Evolutionary conservation across 2,329 filamentous ascomycete species (phyloP).

Genomic region (Fusarium incarnatum): DNA sequence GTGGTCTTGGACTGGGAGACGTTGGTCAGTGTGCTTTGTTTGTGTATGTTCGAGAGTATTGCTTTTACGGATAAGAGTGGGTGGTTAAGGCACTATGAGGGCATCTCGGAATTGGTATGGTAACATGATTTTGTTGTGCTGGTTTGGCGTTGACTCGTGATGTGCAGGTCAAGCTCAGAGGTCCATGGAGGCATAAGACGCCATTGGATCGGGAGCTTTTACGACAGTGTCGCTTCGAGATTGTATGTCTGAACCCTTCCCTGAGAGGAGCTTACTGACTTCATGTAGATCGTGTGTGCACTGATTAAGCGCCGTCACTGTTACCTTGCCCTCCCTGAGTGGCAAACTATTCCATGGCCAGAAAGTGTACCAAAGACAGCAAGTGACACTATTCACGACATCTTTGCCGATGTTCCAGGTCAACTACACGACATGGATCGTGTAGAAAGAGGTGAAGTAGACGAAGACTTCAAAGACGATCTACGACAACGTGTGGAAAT

Average conservation of each 20-base stretch:
- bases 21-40: slow-evolving; percentile 20
- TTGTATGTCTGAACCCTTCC: background rate
- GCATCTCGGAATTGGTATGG: slow-evolving; percentile 9
- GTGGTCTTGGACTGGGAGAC: slow-evolving; percentile 16
- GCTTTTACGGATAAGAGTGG: slow-evolving; percentile 20
- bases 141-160: background rate
- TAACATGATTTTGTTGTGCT: rapidly evolving
- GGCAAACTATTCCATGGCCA: slow-evolving; percentile 1
- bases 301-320: slow-evolving; percentile 12
- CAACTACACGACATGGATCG: slow-evolving; percentile 4
- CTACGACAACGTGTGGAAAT: slow-evolving; percentile 1
- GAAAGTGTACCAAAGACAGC: background rate
- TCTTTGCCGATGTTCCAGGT: slow-evolving; percentile 18
- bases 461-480: background rate
- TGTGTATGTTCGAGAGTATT: slow-evolving; percentile 22
- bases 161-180: slow-evolving; percentile 10
- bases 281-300: background rate
- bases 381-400: slow-evolving; percentile 15
- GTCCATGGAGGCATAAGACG: slow-evolving; percentile 7
- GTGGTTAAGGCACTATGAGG: slow-evolving; percentile 21
- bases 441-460: background rate
- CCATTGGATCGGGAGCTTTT: slow-evolving; percentile 9
- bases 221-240: slow-evolving; percentile 24
- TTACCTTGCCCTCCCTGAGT: slow-evolving; percentile 11
- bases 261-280: background rate